Evolutionary conservation across 2,329 filamentous ascomycete genomes (phyloP).

Genomic region (Pseudopyricularia cyperi): DNA sequence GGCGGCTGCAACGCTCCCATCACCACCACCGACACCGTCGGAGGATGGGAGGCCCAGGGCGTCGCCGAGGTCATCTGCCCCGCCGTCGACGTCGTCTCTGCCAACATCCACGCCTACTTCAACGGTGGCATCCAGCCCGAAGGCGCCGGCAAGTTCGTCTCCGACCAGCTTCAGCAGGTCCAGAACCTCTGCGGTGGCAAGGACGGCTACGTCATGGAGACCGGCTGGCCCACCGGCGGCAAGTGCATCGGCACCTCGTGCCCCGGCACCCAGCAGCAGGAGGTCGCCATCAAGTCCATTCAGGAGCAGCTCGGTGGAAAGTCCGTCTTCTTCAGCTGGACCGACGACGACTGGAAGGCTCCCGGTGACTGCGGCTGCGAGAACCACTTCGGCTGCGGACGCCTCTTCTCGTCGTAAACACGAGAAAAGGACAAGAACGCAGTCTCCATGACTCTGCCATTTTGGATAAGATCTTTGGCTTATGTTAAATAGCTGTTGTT

Average conservation of each 20-base stretch:
- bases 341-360: slow-evolving; percentile 73
- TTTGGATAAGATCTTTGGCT: not conserved
- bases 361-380: slow-evolving; percentile 59
- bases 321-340: slow-evolving; percentile 70
- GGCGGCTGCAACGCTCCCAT: slow-evolving; percentile 60
- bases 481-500: not conserved
- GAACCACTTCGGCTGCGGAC: slow-evolving; percentile 62
- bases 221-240: slow-evolving; percentile 72
- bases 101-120: slow-evolving; percentile 94
- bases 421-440: not conserved
- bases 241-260: slow-evolving; percentile 58
- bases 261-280: slow-evolving; percentile 55
- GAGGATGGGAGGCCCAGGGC: slow-evolving; percentile 56
- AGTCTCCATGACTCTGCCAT: not conserved
- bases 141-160: slow-evolving; percentile 64
- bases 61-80: slow-evolving; percentile 49
- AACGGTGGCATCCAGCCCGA: slow-evolving; percentile 52
- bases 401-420: slow-evolving; percentile 23
- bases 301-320: slow-evolving; percentile 49
- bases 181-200: slow-evolving; percentile 56
- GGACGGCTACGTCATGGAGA: slow-evolving; percentile 72
- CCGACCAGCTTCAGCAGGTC: slow-evolving; percentile 60
- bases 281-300: slow-evolving; percentile 59
- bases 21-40: slow-evolving; percentile 79
- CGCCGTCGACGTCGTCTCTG: slow-evolving; percentile 64